Evolutionary conservation across 352 stramenopile species (phyloP).

Genomic region (Phytophthora aleatoria): DNA sequence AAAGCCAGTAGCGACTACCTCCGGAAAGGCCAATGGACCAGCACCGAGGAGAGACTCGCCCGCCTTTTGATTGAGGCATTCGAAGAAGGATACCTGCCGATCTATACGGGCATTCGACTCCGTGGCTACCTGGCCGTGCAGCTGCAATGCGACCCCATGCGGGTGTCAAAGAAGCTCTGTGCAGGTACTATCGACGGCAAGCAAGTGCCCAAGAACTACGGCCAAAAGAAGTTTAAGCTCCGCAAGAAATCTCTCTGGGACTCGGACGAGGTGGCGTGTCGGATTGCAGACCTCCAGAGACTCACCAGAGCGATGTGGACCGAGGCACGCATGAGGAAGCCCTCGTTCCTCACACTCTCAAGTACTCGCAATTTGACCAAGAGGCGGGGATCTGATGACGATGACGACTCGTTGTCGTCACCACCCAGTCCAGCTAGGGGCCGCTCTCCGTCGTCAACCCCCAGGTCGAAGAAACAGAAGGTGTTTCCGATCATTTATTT

Average conservation of each 20-base stretch:
- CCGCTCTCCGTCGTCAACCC: conserved; percentile 36
- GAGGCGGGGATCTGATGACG: conserved; percentile 9
- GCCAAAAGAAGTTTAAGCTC: conserved; percentile 80
- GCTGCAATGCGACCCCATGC: conserved; percentile 82
- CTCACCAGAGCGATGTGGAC: conserved; percentile 63
- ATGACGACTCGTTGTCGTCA: conserved; percentile 18
- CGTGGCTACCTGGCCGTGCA: conserved; percentile 79
- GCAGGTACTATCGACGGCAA: conserved; percentile 72
- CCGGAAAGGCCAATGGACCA: conserved; percentile 77
- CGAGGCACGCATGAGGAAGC: conserved; percentile 54
- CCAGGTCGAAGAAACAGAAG: conserved; percentile 57
- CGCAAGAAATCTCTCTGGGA: conserved; percentile 66
- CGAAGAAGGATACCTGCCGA: conserved; percentile 71
- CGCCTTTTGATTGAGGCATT: conserved; percentile 71
- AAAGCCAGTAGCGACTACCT: conserved; percentile 73
- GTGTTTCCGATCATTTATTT: conserved; percentile 85
- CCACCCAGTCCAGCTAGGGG: conserved; percentile 33
- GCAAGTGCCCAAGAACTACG: conserved; percentile 76
- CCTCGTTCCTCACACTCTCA: conserved; percentile 66
- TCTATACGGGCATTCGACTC: conserved; percentile 75
- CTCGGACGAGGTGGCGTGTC: conserved; percentile 44
- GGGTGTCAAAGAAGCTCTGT: conserved; percentile 84
- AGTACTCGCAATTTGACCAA: conserved; percentile 52
- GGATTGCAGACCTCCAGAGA: conserved; percentile 51
- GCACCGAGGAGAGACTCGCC: conserved; percentile 65